Conservation (phyloP, 1,139 yeast species). For the Geotrichum cucujoidarum region DNA sequence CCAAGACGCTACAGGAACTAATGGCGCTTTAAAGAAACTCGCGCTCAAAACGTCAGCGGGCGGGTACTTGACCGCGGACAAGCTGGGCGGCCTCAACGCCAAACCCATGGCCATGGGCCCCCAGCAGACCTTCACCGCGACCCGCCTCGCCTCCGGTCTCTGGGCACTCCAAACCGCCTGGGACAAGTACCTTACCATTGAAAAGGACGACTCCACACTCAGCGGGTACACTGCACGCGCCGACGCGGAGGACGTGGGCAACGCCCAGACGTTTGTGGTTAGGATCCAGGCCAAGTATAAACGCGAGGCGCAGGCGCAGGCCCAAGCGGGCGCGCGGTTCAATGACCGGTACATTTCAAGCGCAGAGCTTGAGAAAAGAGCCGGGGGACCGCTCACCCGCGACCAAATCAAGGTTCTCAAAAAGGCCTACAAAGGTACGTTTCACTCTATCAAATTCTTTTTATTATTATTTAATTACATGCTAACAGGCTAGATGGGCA, state of each 20-base stretch:
- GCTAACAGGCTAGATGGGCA: conserved; percentile 32
- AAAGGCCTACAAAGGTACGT: conserved; percentile 33
- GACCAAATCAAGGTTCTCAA: conserved; percentile 33
- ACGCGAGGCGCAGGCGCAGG: conserved; percentile 29
- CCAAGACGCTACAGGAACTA: conserved; percentile 19
- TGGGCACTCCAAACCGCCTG: conserved; percentile 27
- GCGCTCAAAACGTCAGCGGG: conserved; percentile 37
- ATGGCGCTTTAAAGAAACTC: conserved; percentile 21
- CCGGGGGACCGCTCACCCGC: conserved; percentile 36
- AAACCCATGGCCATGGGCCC: conserved; percentile 40
- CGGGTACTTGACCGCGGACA: conserved; percentile 34
- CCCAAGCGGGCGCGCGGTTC: conserved; percentile 23
- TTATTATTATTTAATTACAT: not conserved
- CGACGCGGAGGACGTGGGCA: conserved; percentile 16
- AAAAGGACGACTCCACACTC: conserved; percentile 6
- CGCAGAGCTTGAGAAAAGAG: conserved; percentile 29
- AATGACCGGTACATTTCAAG: conserved; percentile 29
- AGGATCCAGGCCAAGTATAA: conserved; percentile 25
- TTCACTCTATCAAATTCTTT: not conserved
- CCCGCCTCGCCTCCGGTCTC: not conserved
- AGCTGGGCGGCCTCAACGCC: conserved; percentile 30
- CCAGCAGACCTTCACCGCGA: conserved; percentile 36
- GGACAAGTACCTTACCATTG: conserved; percentile 23
- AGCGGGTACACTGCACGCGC: conserved; percentile 11
- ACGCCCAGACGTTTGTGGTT: conserved; percentile 20